Conservation (phyloP, 331 rosid species). For the Acacia concinna region DNA sequence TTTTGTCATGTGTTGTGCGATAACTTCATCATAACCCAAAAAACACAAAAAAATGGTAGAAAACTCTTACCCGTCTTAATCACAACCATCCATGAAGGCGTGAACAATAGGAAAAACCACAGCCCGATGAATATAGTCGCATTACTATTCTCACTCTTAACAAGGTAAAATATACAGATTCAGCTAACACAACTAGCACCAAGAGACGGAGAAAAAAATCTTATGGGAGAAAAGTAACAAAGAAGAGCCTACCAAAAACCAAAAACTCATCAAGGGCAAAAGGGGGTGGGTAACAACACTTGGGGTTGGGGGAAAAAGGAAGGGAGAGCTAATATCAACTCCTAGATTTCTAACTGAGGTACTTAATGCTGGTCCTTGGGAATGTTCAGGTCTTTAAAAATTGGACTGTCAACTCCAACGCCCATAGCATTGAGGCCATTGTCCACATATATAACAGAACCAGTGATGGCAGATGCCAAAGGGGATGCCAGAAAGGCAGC, state of each 20-base stretch:
- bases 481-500: slow-evolving; percentile 74
- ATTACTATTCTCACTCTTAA: no score
- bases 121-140: no score
- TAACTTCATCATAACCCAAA: no score
- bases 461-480: slow-evolving; percentile 70
- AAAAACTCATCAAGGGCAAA: slow-evolving; percentile 29
- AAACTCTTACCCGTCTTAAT: no score
- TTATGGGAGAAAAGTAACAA: neutral
- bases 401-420: slow-evolving; percentile 52
- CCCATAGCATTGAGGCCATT: slow-evolving; percentile 74
- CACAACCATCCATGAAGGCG: no score
- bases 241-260: slow-evolving; percentile 35
- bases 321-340: slow-evolving; percentile 5
- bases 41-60: no score
- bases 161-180: neutral
- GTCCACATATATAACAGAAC: slow-evolving; percentile 62
- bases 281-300: neutral
- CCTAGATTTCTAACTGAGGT: slow-evolving; percentile 16
- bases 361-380: slow-evolving; percentile 48
- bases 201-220: neutral
- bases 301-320: neutral
- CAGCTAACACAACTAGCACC: neutral
- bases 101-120: no score
- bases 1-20: no score
- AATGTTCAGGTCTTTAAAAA: slow-evolving; percentile 28